Conservation (phyloP, 345 rosid species). For the Eucalyptus pumila region DNA sequence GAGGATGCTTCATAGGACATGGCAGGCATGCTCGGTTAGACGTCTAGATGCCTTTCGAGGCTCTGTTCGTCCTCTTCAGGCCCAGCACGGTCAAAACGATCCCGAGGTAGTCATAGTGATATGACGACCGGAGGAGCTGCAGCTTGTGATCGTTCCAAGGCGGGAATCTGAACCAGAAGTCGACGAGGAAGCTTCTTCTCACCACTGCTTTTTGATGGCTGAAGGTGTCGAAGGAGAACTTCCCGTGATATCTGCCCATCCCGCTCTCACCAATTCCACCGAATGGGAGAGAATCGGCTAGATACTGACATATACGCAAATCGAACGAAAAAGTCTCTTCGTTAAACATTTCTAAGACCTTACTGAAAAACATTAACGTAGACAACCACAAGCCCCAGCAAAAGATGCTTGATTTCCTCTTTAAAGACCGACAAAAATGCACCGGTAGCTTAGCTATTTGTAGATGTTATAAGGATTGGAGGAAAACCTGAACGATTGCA, state of each 20-base stretch:
- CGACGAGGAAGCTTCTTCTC: constrained; percentile 39
- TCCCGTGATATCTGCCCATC: constrained; percentile 51
- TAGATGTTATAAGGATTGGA: not conserved
- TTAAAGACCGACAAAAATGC: not conserved
- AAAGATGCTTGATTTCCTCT: not conserved
- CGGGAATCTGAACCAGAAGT: constrained; percentile 62
- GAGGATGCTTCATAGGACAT: not conserved
- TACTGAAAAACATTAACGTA: not conserved
- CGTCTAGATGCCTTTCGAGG: not conserved
- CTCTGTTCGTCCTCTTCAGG: constrained; percentile 19
- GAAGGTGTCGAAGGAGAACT: constrained; percentile 51
- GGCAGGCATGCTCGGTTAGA: not conserved
- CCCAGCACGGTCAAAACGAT: constrained; percentile 37
- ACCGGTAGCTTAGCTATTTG: not conserved
- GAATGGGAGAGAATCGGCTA: constrained; percentile 42
- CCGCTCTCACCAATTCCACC: constrained; percentile 72
- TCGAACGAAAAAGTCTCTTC: not conserved
- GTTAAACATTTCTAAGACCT: not conserved
- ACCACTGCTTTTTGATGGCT: constrained; percentile 39
- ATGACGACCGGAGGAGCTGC: constrained; percentile 20
- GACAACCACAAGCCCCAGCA: not conserved
- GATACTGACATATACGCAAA: constrained; percentile 14
- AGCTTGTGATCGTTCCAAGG: constrained; percentile 56
- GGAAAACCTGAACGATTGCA: constrained; percentile 38
- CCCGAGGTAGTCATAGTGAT: constrained; percentile 28